Evolutionary conservation across 176 grass and related monocot genomes (phyloP), one percentile per base, ranked within the genome.

Genomic region (Olyra latifolia): DNA sequence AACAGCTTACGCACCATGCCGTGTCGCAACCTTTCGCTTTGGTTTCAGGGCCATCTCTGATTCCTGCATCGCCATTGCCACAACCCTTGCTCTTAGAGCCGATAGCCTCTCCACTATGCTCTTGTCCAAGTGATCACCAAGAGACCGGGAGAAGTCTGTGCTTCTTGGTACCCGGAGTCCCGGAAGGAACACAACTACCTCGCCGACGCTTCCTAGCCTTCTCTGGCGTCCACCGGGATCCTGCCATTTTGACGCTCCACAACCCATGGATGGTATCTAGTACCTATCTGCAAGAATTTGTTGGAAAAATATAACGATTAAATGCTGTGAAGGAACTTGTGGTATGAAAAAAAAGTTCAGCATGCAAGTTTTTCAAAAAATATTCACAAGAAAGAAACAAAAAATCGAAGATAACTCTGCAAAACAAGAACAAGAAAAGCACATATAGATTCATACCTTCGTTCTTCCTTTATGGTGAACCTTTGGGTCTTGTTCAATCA

Each of bases 161-260:
- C 20, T 28, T 25, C 78, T 83, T 10, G 93, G 93, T 47, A 92
- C 84, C 56, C 93, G 73, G 24, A 95, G 80, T 60, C 93, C 87
- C 0, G 93, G 89, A n/a, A 92, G 71, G 58, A 89, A 95, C 53
- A 95, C 93, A 23, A 90, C 89, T 80, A 95, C 72, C 55, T 95
- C 92, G 6, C 89, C 92, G 16, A 95, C 81, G 75, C 89, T 95
- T 39, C 65, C 49, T 13, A 81, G 81, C 45, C 46, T 80, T 71
- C 84, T 75, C 50, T 75, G 66, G 17, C 65, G 82, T 32, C 74
- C 77, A 38, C 84, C 74, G 7, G 84, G 56, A 74, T 91, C 78
- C 55, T 27, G 83, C 61, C 72, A 71, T 47, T 79, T 91, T 4
- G 93, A 95, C 29, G 70, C 47, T 8, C 88, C 59, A 80, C 93